Evolutionary conservation across 768 basidiomycete species (phyloP).

Genomic region (Lanmaoa rubissima): DNA sequence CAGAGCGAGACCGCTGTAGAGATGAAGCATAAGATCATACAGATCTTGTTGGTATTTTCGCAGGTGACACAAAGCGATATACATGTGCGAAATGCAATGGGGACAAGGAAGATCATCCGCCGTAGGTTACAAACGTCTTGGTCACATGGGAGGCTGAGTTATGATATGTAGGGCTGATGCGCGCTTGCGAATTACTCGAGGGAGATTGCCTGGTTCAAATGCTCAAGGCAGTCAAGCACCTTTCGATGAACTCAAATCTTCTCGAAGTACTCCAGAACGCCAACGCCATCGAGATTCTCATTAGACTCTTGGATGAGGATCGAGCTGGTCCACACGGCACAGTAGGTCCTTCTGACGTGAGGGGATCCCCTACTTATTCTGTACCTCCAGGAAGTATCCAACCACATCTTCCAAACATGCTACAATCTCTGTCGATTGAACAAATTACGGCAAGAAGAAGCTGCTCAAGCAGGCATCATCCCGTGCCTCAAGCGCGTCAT

Average conservation of each 20-base stretch:
- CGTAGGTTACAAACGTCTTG: slow-evolving; percentile 50
- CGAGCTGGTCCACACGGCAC: slow-evolving; percentile 76
- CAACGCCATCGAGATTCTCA: slow-evolving; percentile 90
- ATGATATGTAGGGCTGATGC: slow-evolving; percentile 63
- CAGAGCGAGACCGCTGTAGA: slow-evolving; percentile 62
- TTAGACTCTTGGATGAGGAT: slow-evolving; percentile 79
- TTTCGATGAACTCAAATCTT: slow-evolving; percentile 89
- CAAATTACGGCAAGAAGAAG: slow-evolving; percentile 94
- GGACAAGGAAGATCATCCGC: slow-evolving; percentile 83
- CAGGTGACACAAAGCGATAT: slow-evolving; percentile 96
- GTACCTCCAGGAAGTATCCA: slow-evolving; percentile 80
- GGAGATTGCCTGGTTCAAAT: slow-evolving; percentile 86
- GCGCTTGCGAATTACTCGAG: slow-evolving; percentile 84
- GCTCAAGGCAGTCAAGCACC: slow-evolving; percentile 93
- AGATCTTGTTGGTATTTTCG: slow-evolving; percentile 86
- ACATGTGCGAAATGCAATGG: slow-evolving; percentile 89
- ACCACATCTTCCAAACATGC: slow-evolving; percentile 96
- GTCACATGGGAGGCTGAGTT: slow-evolving; percentile 2
- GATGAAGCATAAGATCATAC: slow-evolving; percentile 86
- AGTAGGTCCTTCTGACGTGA: slow-evolving; percentile 43
- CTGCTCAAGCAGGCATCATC: slow-evolving; percentile 92
- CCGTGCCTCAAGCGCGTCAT: slow-evolving; percentile 90
- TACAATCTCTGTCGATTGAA: slow-evolving; percentile 95
- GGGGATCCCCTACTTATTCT: neutral
- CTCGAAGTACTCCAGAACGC: slow-evolving; percentile 95